phyloP scores from a whole-genome alignment of 345 rosid genomes.

The Kernera saxatilis region DNA sequence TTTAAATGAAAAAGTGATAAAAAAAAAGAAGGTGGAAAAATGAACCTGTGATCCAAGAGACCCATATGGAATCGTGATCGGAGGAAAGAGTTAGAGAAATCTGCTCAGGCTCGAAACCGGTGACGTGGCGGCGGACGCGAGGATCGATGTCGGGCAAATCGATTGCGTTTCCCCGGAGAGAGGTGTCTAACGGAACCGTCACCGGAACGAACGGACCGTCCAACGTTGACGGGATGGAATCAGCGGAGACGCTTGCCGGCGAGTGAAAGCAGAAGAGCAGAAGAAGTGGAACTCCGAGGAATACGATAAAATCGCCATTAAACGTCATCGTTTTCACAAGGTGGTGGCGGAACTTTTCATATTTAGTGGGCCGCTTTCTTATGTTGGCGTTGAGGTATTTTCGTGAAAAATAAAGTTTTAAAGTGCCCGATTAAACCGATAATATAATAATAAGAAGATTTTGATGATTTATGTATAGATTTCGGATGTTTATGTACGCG shows the following conservation, averaged over 20 bases:
- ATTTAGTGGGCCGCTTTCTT: conserved; percentile 2
- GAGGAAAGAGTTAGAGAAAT: conserved; percentile 56
- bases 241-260: conserved; percentile 2
- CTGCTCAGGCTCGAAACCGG: conserved; percentile 61
- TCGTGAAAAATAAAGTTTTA: not conserved
- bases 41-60: conserved; percentile 73
- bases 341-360: conserved; percentile 24
- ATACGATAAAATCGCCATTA: not conserved
- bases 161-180: conserved; percentile 53
- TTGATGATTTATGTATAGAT: not conserved
- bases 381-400: not conserved
- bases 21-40: not conserved
- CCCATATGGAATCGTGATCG: conserved; percentile 57
- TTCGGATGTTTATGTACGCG: not conserved
- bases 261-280: conserved; percentile 4
- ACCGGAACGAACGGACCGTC: conserved; percentile 67
- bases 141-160: conserved; percentile 66
- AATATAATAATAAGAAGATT: not conserved
- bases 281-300: not conserved
- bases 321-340: conserved; percentile 22
- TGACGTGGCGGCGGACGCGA: conserved; percentile 51
- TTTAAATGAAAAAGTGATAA: not conserved
- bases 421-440: not conserved
- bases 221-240: conserved; percentile 44
- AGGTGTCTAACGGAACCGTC: conserved; percentile 50